A percentile compares a stretch with the other conserved stretches of the same genome.
Conservation (phyloP, 495 filamentous ascomycete genomes). For the Neurospora tetrasperma region DNA sequence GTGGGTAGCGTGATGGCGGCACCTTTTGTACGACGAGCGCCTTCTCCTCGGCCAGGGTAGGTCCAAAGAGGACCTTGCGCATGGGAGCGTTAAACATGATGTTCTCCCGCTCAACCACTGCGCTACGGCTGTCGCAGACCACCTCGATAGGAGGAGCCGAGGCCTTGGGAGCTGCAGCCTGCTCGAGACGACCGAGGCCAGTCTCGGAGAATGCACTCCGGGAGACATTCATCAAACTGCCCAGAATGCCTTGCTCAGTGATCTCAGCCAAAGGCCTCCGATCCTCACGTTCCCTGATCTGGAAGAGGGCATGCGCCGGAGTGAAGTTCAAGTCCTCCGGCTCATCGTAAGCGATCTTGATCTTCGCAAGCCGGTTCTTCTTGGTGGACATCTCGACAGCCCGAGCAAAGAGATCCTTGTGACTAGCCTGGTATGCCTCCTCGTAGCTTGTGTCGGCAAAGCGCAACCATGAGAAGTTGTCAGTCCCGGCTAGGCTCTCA, state of each 20-base stretch:
- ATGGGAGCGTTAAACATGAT: constrained; percentile 68
- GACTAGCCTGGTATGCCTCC: constrained; percentile 58
- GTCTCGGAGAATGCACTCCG: constrained; percentile 51
- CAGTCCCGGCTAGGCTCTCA: constrained; percentile 41
- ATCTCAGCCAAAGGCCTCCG: constrained; percentile 56
- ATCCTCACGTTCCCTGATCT: constrained; percentile 62
- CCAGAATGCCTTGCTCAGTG: constrained; percentile 63
- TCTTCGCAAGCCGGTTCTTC: constrained; percentile 39
- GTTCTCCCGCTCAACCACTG: constrained; percentile 57
- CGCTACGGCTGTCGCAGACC: constrained; percentile 56
- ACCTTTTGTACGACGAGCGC: constrained; percentile 61
- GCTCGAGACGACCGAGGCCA: constrained; percentile 67
- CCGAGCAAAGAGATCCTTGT: constrained; percentile 44
- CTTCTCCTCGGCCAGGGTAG: constrained; percentile 56
- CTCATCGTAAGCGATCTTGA: constrained; percentile 36
- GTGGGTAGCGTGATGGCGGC: constrained; percentile 52
- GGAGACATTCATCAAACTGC: constrained; percentile 71
- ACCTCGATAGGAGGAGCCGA: constrained; percentile 85
- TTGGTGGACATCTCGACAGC: constrained; percentile 46
- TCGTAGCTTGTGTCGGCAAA: constrained; percentile 69
- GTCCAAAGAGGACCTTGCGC: constrained; percentile 63
- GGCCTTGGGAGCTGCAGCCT: constrained; percentile 61
- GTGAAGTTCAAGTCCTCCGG: constrained; percentile 47
- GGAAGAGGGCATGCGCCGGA: constrained; percentile 67
- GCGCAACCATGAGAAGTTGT: constrained; percentile 81